phyloP scores from a whole-genome alignment of 2,329 filamentous ascomycete species.

The Pseudogymnoascus sp. region DNA sequence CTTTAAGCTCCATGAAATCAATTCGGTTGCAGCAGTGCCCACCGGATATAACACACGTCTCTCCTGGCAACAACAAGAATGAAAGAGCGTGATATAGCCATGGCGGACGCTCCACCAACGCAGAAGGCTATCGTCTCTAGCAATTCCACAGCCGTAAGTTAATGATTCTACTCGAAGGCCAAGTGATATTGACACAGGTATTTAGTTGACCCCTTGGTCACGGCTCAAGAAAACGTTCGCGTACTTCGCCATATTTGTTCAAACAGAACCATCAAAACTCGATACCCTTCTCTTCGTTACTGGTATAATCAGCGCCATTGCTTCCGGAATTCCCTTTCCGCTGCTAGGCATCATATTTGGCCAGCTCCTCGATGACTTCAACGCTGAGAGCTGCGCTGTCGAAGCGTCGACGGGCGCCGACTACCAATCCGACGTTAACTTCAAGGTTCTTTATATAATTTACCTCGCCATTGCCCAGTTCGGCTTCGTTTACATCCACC shows the following conservation, averaged over 20 bases:
- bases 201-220: not conserved
- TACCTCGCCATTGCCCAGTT: slow-evolving; percentile 59
- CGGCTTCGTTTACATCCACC: slow-evolving; percentile 55
- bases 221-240: not conserved
- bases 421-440: slow-evolving; percentile 39
- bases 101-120: not conserved
- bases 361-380: slow-evolving; percentile 55
- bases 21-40: not conserved
- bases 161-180: not conserved
- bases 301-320: slow-evolving; percentile 41
- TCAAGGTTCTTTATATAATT: slow-evolving; percentile 53
- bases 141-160: not conserved
- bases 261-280: slow-evolving; percentile 8
- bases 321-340: slow-evolving; percentile 54
- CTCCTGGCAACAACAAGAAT: not conserved
- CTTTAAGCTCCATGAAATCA: not conserved
- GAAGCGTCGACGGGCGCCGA: slow-evolving; percentile 22
- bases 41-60: not conserved
- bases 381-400: slow-evolving; percentile 43
- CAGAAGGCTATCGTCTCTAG: not conserved
- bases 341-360: slow-evolving; percentile 58
- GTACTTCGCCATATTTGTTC: not conserved
- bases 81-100: not conserved
- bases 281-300: slow-evolving; percentile 31
- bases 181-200: not conserved